Percentiles rank a stretch among this genome's conserved stretches.
Conservation (phyloP, 2,329 filamentous ascomycete species). For the Cytospora leucostoma region DNA sequence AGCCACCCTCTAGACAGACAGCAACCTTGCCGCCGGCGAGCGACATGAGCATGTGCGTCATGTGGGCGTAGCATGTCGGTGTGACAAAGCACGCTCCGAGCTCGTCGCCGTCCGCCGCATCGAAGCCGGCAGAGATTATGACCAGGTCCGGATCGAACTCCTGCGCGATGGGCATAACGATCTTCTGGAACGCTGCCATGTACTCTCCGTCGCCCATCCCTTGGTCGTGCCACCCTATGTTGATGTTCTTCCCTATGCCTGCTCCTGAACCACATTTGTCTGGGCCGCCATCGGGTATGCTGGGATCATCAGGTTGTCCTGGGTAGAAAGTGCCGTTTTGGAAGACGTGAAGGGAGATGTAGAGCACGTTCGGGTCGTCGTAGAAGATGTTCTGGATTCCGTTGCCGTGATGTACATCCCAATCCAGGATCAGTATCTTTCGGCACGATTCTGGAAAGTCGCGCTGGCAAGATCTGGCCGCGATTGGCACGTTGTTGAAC, state of each 20-base stretch:
- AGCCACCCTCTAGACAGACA: conserved; percentile 93
- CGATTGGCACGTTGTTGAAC: conserved; percentile 96
- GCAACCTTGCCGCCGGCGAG: conserved; percentile 84
- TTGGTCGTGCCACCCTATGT: conserved; percentile 67
- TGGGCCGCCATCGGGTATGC: conserved; percentile 61
- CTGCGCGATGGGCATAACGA: conserved; percentile 92
- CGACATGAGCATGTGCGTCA: conserved; percentile 99
- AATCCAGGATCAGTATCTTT: conserved; percentile 91
- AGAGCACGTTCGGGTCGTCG: conserved; percentile 88
- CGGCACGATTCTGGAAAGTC: conserved; percentile 79
- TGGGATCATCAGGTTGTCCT: conserved; percentile 58
- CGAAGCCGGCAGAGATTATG: conserved; percentile 93
- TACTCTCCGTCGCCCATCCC: conserved; percentile 97
- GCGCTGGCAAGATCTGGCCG: conserved; percentile 81
- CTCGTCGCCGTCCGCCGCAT: conserved; percentile 90
- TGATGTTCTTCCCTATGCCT: conserved; percentile 64
- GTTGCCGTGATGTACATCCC: conserved; percentile 83
- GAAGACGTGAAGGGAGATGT: conserved; percentile 93
- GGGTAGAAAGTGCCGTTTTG: conserved; percentile 85
- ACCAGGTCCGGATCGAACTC: conserved; percentile 95
- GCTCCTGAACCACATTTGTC: conserved; percentile 58
- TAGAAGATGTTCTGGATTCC: conserved; percentile 97
- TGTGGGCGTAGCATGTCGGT: conserved; percentile 90
- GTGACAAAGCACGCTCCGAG: conserved; percentile 92
- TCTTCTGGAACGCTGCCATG: conserved; percentile 90